Base-by-base conservation (phyloP, 192 early-diverging fungal genomes). In the Backusella parvicylindrica region DNA sequence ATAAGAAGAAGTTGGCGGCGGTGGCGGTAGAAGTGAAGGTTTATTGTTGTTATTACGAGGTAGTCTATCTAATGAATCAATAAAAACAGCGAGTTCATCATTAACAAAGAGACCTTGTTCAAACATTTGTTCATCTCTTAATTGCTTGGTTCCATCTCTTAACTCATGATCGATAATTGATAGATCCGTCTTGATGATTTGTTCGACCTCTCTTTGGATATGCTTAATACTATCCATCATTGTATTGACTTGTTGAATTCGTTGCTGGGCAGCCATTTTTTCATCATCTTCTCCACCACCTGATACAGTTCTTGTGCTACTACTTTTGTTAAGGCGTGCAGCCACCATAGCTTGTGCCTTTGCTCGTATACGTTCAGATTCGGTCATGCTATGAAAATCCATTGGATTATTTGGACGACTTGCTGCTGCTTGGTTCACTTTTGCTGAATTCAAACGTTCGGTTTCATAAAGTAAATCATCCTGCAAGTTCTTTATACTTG, bases 311-410 rank as follows among this genome's bases (percentile, higher is more conserved):
- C 35, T 41, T 3, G 73, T 66, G 12, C 30, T 64, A 23, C 12
- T 53, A 11, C 41, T 78, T 36, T 71, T 71, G 26, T 76, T 73
- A 8, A 81, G 33, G 26, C 84, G 77, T 23, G 83, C 83, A 32
- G 84, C 82, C 16, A 86, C 76, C 85, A 89, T 89, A 26, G 84
- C 75, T 32, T 82, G 83, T 7, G 84, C 83, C 60, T 80, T 85
- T 18, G 83, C 79, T 28, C 81, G 79, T 64, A 85, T 86, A 37
- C 76, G 76, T 18, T 88, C 87, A 11, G 83, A 72, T 30, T 86
- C 85, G 1, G 87, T 81, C 38, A 85, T 73, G 35, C 71, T n/a
- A 21, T 63, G 38, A 32, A 63, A 38, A 28, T 43, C 23, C 23
- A 1, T 23, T 16, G 13, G 40, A 7, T 18, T 43, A 6, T 13